A percentile compares a stretch with the other conserved stretches of the same genome.
These are phyloP conservation scores for Kodamaea neixiangensis DNA, from an alignment of 805 yeast species.

Conservation along the genomic window DNA sequence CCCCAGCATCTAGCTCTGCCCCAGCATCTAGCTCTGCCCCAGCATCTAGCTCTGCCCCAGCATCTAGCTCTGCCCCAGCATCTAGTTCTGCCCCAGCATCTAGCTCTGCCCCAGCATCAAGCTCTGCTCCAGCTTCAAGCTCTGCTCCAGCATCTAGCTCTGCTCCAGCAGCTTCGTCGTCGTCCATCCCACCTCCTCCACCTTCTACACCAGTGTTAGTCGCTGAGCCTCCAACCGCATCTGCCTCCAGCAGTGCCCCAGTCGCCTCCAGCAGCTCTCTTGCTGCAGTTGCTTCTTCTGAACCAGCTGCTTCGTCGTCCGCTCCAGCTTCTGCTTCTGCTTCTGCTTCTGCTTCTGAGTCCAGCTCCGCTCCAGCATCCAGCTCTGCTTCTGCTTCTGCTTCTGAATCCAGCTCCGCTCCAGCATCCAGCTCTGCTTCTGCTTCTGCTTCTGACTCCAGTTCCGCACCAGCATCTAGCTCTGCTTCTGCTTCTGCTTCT, in stretches of 20 bases:
- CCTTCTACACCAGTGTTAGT: not conserved
- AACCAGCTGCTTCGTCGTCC: not conserved
- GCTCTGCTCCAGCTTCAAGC: not conserved
- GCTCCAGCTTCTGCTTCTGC: not conserved
- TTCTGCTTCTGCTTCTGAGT: not conserved
- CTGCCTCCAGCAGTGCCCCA: not conserved
- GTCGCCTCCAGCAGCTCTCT: not conserved
- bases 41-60: not conserved
- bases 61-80: not conserved
- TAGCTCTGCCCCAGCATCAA: not conserved
- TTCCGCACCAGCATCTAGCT: not conserved
- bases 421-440: too few species aligned
- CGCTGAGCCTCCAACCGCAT: not conserved
- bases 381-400: not conserved
- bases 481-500: not conserved
- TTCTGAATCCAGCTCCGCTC: not conserved
- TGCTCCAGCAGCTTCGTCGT: too few species aligned
- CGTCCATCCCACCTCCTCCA: not conserved
- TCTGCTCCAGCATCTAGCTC: not conserved
- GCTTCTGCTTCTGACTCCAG: not conserved
- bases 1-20: not conserved
- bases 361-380: not conserved
- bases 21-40: not conserved
- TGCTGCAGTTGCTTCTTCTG: not conserved
- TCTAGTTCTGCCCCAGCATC: not conserved